phyloP scores from a whole-genome alignment of 2,329 filamentous ascomycete species.

The Pseudogymnoascus verrucosus region DNA sequence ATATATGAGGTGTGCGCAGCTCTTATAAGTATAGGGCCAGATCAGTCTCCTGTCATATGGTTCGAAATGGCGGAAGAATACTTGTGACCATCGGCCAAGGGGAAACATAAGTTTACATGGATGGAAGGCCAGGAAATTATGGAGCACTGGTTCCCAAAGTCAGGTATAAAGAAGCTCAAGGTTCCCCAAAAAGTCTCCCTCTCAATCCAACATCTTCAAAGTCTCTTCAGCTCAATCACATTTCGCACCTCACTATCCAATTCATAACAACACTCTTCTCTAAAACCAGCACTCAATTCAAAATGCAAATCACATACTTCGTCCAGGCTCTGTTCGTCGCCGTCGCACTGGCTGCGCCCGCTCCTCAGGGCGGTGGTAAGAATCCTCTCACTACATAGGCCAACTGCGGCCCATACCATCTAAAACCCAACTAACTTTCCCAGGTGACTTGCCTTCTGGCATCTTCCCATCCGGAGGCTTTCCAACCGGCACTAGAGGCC shows the following conservation, averaged over 20 bases:
- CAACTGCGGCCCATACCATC: neutral
- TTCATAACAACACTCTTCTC: neutral
- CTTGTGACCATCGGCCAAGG: neutral
- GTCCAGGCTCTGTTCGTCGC: neutral
- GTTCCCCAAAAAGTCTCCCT: neutral
- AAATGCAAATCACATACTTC: slow-evolving; percentile 1
- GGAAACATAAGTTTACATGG: neutral
- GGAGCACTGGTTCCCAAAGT: neutral
- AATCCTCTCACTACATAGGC: neutral
- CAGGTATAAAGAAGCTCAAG: neutral
- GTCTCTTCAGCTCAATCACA: neutral
- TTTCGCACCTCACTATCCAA: neutral
- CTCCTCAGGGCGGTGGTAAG: neutral
- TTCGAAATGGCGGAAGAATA: neutral
- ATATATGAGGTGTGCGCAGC: neutral
- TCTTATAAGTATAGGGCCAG: neutral
- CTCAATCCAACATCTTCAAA: neutral
- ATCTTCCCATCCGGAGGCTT: neutral
- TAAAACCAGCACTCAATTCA: neutral
- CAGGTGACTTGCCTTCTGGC: neutral
- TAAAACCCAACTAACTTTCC: neutral
- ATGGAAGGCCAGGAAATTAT: neutral
- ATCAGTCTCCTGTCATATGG: neutral
- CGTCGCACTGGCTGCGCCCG: slow-evolving; percentile 2
- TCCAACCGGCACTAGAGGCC: neutral